These are phyloP conservation scores for Colletotrichum melonis DNA, from an alignment of 2,329 filamentous ascomycete genomes.

Conservation along the genomic window DNA sequence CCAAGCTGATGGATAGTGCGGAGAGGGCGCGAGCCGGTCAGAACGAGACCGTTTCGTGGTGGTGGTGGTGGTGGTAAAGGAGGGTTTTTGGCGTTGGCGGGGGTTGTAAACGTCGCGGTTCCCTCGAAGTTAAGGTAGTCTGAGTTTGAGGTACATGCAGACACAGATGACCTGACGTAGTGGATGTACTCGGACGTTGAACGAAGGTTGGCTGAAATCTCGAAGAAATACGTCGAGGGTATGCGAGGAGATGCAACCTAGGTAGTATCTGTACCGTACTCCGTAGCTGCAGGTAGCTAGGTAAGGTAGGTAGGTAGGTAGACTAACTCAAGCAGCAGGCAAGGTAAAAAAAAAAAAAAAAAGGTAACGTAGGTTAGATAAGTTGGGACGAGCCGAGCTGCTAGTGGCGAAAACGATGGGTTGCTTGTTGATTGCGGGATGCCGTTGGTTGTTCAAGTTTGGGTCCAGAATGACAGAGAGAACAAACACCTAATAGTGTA, in stretches of 20 bases:
- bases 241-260: not conserved
- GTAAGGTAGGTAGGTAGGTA: no score
- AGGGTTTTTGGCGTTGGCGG: not conserved
- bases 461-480: not conserved
- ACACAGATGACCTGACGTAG: constrained; percentile 2
- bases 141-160: not conserved
- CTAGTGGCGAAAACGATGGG: not conserved
- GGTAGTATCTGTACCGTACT: no score
- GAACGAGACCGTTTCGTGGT: constrained; percentile 2
- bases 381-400: not conserved
- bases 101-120: constrained; percentile 1
- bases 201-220: constrained; percentile 5
- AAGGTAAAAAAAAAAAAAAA: not conserved
- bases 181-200: constrained; percentile 8
- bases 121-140: not conserved
- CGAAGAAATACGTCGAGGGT: not conserved
- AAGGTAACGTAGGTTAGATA: not conserved
- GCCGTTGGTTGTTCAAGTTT: not conserved
- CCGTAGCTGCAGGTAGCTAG: no score
- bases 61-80: not conserved
- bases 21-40: constrained; percentile 3
- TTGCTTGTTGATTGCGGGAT: not conserved
- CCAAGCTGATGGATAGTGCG: not conserved
- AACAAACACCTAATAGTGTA: constrained; percentile 33
- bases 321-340: not conserved